These are phyloP conservation scores for Candida ovalis DNA, from an alignment of 805 yeast species.

Conservation along the genomic window DNA sequence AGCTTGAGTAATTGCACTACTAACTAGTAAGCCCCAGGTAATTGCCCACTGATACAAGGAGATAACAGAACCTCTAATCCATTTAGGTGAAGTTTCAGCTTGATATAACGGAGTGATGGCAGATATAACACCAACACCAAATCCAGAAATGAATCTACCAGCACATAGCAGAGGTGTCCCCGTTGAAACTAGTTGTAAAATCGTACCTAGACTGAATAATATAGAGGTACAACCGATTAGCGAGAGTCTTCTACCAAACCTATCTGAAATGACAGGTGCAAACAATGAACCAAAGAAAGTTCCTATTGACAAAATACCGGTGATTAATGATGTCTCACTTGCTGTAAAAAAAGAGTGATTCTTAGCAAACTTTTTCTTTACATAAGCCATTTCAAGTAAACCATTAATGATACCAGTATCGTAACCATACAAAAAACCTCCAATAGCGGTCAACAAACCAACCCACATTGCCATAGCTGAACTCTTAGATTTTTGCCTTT, in stretches of 20 bases:
- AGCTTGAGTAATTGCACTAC: slow-evolving; percentile 78
- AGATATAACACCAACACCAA: slow-evolving; percentile 73
- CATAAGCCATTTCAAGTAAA: slow-evolving; percentile 70
- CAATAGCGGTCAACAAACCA: slow-evolving; percentile 82
- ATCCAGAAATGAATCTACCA: slow-evolving; percentile 71
- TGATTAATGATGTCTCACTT: slow-evolving; percentile 63
- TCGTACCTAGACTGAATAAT: slow-evolving; percentile 67
- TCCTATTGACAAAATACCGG: slow-evolving; percentile 78
- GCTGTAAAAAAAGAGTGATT: slow-evolving; percentile 39
- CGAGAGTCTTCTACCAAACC: slow-evolving; percentile 65
- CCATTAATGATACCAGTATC: slow-evolving; percentile 87
- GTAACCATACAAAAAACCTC: slow-evolving; percentile 86
- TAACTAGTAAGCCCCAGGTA: slow-evolving; percentile 77
- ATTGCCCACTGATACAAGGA: slow-evolving; percentile 87
- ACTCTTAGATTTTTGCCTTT: slow-evolving; percentile 31
- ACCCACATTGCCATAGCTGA: slow-evolving; percentile 65
- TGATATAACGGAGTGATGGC: slow-evolving; percentile 82
- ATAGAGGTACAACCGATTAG: slow-evolving; percentile 58
- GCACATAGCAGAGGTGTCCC: slow-evolving; percentile 52
- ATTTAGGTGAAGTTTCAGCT: slow-evolving; percentile 78
- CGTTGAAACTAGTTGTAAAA: slow-evolving; percentile 59
- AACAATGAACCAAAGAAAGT: slow-evolving; percentile 65
- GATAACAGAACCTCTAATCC: slow-evolving; percentile 77
- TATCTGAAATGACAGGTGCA: slow-evolving; percentile 65
- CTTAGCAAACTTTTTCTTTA: slow-evolving; percentile 51